phyloP scores from a whole-genome alignment of 352 stramenopile genomes.

The Phytopythium montanum region DNA sequence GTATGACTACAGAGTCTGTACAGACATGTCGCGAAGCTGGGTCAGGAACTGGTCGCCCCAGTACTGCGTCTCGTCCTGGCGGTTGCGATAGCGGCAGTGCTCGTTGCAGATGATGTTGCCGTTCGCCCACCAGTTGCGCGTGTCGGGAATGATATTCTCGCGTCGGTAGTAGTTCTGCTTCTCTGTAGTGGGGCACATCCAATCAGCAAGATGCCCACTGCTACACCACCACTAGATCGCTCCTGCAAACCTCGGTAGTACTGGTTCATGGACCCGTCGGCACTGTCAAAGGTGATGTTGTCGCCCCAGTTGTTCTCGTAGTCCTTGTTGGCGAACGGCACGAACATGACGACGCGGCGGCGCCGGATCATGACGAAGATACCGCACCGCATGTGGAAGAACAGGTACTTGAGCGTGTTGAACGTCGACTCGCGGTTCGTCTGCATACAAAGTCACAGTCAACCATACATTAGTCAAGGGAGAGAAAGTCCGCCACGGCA shows the following conservation, averaged over 20 bases:
- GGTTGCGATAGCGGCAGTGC: conserved; percentile 83
- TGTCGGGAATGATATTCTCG: conserved; percentile 80
- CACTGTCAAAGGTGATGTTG: conserved; percentile 88
- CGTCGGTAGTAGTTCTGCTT: conserved; percentile 76
- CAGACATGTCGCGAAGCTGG: conserved; percentile 96
- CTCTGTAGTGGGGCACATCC: conserved; percentile 28
- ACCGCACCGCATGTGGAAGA: conserved; percentile 98
- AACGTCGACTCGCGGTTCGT: conserved; percentile 86
- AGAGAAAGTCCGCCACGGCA: not conserved
- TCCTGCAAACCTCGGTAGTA: conserved; percentile 94
- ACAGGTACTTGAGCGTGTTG: conserved; percentile 98
- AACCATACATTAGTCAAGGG: not conserved
- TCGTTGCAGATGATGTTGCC: conserved; percentile 99
- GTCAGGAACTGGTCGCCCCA: conserved; percentile 98
- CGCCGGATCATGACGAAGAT: conserved; percentile 99
- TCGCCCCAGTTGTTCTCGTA: conserved; percentile 97
- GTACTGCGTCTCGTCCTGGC: conserved; percentile 92
- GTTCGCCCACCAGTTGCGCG: conserved; percentile 98
- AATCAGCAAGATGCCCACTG: no score
- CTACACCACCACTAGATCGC: no score
- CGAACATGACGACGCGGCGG: conserved; percentile 95
- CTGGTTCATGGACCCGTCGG: conserved; percentile 82
- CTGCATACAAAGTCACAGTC: conserved; percentile 6
- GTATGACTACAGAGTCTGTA: no score
- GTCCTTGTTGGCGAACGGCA: conserved; percentile 96